Evolutionary conservation across 352 stramenopile species (phyloP).

Genomic region (Phytophthora europaea): DNA sequence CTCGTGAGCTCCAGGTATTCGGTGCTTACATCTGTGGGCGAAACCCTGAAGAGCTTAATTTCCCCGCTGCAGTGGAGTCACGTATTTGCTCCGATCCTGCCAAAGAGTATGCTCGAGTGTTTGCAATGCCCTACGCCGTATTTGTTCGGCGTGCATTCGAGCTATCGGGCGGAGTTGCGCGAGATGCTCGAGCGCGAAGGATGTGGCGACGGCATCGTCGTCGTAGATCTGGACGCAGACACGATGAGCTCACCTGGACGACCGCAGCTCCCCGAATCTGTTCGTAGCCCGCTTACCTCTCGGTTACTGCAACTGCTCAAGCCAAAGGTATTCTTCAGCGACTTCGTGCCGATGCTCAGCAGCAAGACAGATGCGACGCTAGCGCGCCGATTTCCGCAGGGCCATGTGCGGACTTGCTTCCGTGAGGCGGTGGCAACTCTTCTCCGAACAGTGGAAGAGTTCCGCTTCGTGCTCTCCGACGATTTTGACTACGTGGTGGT

Average conservation of each 20-base stretch:
- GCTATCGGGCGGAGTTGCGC: slow-evolving; percentile 68
- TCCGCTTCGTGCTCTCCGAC: slow-evolving; percentile 87
- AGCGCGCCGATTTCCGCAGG: slow-evolving; percentile 60
- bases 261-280: slow-evolving; percentile 54
- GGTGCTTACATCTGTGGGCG: slow-evolving; percentile 80
- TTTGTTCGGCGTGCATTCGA: slow-evolving; percentile 87
- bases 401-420: slow-evolving; percentile 71
- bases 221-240: slow-evolving; percentile 79
- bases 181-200: slow-evolving; percentile 83
- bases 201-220: slow-evolving; percentile 76
- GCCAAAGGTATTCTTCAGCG: slow-evolving; percentile 81
- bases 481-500: slow-evolving; percentile 91
- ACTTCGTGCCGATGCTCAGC: slow-evolving; percentile 73
- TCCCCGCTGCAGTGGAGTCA: slow-evolving; percentile 87
- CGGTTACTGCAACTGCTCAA: slow-evolving; percentile 75
- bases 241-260: slow-evolving; percentile 56
- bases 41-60: slow-evolving; percentile 85
- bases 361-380: slow-evolving; percentile 41
- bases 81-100: slow-evolving; percentile 86
- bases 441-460: slow-evolving; percentile 73
- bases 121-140: slow-evolving; percentile 89
- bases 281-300: slow-evolving; percentile 54
- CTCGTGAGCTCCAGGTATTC: slow-evolving; percentile 85
- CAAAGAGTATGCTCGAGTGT: slow-evolving; percentile 83
- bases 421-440: slow-evolving; percentile 59